Evolutionary conservation across 768 basidiomycete genomes (phyloP).

Genomic region (Xerocomellus intermedius): DNA sequence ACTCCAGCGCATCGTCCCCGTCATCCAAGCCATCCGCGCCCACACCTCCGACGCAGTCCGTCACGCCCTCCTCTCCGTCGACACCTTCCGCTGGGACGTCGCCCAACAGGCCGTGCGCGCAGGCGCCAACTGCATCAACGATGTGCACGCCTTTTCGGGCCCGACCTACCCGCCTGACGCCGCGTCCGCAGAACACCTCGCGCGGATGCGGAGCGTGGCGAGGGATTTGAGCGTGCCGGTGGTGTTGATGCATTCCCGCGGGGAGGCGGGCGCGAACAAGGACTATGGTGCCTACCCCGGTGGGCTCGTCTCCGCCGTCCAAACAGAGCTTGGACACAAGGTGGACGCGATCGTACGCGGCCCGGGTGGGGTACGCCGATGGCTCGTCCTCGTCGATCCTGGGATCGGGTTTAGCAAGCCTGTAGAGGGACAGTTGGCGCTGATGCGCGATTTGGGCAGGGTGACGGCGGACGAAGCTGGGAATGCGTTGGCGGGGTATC

Average conservation of each 20-base stretch:
- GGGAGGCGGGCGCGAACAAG: conserved; percentile 76
- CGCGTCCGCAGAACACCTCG: conserved; percentile 40
- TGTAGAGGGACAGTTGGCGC: conserved; percentile 64
- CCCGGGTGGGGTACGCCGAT: conserved; percentile 71
- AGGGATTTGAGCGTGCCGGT: conserved; percentile 71
- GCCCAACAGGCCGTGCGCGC: conserved; percentile 54
- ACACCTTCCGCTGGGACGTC: conserved; percentile 29
- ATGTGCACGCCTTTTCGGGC: conserved; percentile 82
- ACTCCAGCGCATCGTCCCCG: conserved; percentile 64
- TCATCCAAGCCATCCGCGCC: conserved; percentile 57
- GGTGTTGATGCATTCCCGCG: conserved; percentile 92
- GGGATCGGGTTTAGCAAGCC: conserved; percentile 95
- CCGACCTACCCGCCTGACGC: conserved; percentile 42
- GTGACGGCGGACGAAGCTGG: conserved; percentile 44
- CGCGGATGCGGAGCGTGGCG: conserved; percentile 64
- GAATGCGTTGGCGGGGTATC: conserved; percentile 58
- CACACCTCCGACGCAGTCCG: conserved; percentile 18
- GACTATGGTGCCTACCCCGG: conserved; percentile 51
- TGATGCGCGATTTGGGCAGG: conserved; percentile 52
- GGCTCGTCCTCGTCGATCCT: conserved; percentile 89
- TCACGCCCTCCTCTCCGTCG: conserved; percentile 21
- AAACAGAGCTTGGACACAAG: conserved; percentile 67
- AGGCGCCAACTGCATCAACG: conserved; percentile 86
- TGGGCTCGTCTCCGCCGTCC: conserved; percentile 63
- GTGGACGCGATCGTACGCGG: conserved; percentile 65